Evolutionary conservation across 208 protist genomes (phyloP).

Genomic region (Leishmania aethiopica): DNA sequence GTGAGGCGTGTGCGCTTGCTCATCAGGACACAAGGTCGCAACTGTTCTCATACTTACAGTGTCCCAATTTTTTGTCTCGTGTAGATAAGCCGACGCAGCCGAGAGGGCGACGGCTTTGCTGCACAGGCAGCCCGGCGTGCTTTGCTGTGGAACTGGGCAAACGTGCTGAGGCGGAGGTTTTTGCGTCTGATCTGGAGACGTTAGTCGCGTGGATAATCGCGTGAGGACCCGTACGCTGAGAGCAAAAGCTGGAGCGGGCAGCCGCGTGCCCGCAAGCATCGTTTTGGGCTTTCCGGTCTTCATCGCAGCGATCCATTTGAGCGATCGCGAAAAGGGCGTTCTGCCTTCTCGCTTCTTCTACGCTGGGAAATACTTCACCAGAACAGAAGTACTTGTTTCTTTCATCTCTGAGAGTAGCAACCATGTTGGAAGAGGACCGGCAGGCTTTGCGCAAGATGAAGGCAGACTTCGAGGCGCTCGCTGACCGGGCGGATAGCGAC

Average conservation of each 20-base stretch:
- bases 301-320: background rate
- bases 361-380: background rate
- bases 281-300: background rate
- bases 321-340: background rate
- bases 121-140: too few species aligned
- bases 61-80: background rate
- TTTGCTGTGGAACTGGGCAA: background rate
- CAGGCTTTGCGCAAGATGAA: constrained; percentile 85
- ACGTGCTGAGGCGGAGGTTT: background rate
- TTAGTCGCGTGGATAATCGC: background rate
- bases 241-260: background rate
- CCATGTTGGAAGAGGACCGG: constrained; percentile 82
- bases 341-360: too few species aligned
- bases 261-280: background rate
- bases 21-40: background rate
- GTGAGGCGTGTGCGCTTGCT: background rate
- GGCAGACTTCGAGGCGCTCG: constrained; percentile 85
- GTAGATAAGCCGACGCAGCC: background rate
- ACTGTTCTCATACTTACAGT: background rate
- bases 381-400: background rate
- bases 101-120: background rate
- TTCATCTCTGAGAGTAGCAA: background rate
- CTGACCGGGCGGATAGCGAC: constrained; percentile 61
- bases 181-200: background rate
- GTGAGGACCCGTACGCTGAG: background rate